A percentile compares a stretch with the other conserved stretches of the same genome.
phyloP scores from a whole-genome alignment of 305 asterid genomes.

The Rubia peregrina region DNA sequence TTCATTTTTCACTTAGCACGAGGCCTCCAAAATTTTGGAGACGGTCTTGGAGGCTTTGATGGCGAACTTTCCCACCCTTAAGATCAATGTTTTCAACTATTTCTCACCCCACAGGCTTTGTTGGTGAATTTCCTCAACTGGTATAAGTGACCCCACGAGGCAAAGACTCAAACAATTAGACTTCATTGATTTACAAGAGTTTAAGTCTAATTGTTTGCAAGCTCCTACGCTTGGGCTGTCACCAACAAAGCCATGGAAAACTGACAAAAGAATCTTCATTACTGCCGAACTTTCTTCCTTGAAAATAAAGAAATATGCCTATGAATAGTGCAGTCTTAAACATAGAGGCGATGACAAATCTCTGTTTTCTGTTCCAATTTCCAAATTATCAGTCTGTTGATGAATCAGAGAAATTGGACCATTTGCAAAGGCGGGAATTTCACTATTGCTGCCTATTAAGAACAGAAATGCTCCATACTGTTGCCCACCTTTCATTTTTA shows the following conservation, averaged over 20 bases:
- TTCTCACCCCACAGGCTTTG: too few relatives aligned
- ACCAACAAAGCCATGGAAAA: constrained; percentile 43
- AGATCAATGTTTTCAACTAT: too few relatives aligned
- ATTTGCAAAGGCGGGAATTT: constrained; percentile 31
- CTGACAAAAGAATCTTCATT: constrained; percentile 53
- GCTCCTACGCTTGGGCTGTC: constrained; percentile 35
- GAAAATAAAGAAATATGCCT: constrained; percentile 15
- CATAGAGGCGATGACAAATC: constrained; percentile 19
- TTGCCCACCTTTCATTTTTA: constrained; percentile 38
- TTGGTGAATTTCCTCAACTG: too few relatives aligned
- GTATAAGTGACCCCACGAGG: too few relatives aligned
- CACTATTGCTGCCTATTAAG: constrained; percentile 35
- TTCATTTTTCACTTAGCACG: too few relatives aligned
- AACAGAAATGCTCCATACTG: constrained; percentile 86
- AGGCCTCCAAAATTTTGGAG: too few relatives aligned
- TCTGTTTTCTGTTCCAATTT: constrained; percentile 34
- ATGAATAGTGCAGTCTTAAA: constrained; percentile 9
- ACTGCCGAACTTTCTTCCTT: constrained; percentile 37
- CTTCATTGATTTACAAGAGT: constrained; percentile 3
- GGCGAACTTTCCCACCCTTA: too few relatives aligned
- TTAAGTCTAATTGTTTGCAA: constrained; percentile 19
- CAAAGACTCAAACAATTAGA: too few relatives aligned
- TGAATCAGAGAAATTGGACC: constrained; percentile 76
- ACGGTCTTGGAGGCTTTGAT: too few relatives aligned
- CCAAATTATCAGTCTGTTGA: constrained; percentile 52